phyloP scores from a whole-genome alignment of 106 monocot genomes.

The Dioscorea zingiberensis region DNA sequence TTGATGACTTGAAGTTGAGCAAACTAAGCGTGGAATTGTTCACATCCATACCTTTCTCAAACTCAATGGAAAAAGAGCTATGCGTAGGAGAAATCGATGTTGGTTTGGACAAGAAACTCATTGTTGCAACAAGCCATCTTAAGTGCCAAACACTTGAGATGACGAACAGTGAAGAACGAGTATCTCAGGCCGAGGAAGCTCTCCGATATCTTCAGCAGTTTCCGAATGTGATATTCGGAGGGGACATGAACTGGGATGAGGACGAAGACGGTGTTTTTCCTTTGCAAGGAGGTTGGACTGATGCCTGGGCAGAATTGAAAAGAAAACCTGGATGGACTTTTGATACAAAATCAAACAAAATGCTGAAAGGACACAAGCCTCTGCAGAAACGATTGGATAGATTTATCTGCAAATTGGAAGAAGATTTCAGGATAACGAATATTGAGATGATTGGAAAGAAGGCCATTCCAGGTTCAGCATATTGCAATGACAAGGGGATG shows the following conservation, averaged over 20 bases:
- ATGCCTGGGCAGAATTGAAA: constrained; percentile 39
- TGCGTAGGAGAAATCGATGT: constrained; percentile 1
- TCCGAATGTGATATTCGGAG: constrained; percentile 31
- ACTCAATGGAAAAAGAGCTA: constrained; percentile 18
- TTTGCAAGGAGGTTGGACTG: constrained; percentile 28
- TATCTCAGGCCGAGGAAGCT: constrained; percentile 13
- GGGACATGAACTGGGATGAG: constrained; percentile 53
- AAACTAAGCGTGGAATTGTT: constrained; percentile 17
- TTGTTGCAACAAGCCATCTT: constrained; percentile 29
- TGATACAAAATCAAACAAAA: constrained; percentile 40
- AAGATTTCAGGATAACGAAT: constrained; percentile 49
- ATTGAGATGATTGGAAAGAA: constrained; percentile 83
- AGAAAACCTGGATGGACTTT: constrained; percentile 36
- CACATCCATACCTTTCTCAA: not conserved
- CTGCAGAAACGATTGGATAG: constrained; percentile 79
- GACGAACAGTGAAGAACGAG: not conserved
- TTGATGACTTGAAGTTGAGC: constrained; percentile 18
- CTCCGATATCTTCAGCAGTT: not conserved
- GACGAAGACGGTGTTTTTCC: constrained; percentile 14
- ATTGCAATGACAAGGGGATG: constrained; percentile 48
- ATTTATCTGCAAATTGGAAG: constrained; percentile 48
- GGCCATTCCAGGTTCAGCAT: constrained; percentile 42
- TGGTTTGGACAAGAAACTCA: constrained; percentile 4
- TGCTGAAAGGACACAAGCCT: constrained; percentile 40
- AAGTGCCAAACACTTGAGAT: constrained; percentile 11